These are phyloP conservation scores for Alloascoidea hylecoeti DNA, from an alignment of 805 yeast species.

Conservation along the genomic window DNA sequence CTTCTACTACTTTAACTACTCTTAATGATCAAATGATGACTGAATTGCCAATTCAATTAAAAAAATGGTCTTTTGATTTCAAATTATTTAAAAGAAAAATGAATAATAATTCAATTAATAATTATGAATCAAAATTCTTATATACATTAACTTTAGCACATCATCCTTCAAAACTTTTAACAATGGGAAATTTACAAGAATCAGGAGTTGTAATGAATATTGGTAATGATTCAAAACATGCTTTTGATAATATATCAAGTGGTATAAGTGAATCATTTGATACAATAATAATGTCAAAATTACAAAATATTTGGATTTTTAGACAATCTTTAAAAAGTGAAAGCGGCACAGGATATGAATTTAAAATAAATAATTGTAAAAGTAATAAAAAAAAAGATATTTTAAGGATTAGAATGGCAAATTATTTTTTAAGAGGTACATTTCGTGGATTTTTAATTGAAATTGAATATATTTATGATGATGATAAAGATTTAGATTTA, in stretches of 20 bases:
- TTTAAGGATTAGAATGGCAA: slow-evolving; percentile 47
- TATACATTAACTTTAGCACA: slow-evolving; percentile 16
- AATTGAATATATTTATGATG: slow-evolving; percentile 24
- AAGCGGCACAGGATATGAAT: slow-evolving; percentile 52
- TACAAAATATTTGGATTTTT: slow-evolving; percentile 57
- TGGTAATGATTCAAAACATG: slow-evolving; percentile 22
- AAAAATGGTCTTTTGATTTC: slow-evolving; percentile 54
- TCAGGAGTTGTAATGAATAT: slow-evolving; percentile 20
- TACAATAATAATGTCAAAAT: slow-evolving; percentile 34
- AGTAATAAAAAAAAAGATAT: slow-evolving; percentile 21
- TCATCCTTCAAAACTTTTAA: slow-evolving; percentile 14
- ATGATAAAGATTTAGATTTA: slow-evolving; percentile 9
- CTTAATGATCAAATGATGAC: neutral
- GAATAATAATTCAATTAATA: slow-evolving; percentile 20
- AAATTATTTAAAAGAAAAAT: slow-evolving; percentile 53
- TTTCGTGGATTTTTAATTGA: slow-evolving; percentile 61
- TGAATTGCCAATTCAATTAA: neutral
- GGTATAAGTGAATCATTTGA: slow-evolving; percentile 47
- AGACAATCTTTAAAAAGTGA: slow-evolving; percentile 64
- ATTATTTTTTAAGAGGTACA: slow-evolving; percentile 59
- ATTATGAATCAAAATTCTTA: slow-evolving; percentile 10
- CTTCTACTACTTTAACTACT: neutral
- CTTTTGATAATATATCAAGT: slow-evolving; percentile 17
- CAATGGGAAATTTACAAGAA: slow-evolving; percentile 15
- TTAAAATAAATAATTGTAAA: slow-evolving; percentile 19